Base-by-base conservation (phyloP, 2,329 filamentous ascomycete species). In the Colletotrichum orbiculare region DNA sequence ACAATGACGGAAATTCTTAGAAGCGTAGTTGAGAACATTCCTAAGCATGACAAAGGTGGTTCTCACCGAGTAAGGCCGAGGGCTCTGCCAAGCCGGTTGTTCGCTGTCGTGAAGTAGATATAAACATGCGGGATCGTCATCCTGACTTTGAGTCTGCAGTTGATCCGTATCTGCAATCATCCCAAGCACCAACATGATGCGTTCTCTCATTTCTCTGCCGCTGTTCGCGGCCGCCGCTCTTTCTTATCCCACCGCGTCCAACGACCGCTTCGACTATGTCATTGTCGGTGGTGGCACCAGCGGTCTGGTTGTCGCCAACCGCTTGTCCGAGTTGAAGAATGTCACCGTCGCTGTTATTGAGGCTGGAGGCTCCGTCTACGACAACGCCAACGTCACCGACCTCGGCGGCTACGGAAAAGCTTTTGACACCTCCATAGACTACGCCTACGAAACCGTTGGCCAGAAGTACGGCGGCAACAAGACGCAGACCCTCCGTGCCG, bases 231-330 rank as follows among this genome's bases (percentile, higher is more conserved):
- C 57, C 15, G 49, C 42, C 15, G 41, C 48, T 12, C 39, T 60
- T 10, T 50, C 43, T 38, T 50, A 15, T 17, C 37, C 25, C 41
- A 61, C 48, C 43, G 39, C 12, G 6, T 56, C 59, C 13, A 43
- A 25, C 8, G 15, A 57, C 38, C 39, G 5, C 9, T 76, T 71
- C 45, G 77, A 79, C 71, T 80, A 78, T 60, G 65, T 80, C 43
- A 73, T 80, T 15, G 73, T 75, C n/a, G 77, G 78, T 8, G 78
- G 72, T 8, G 77, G 77, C 0, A 78, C 77, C 1, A 72, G 71
- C 52, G 78, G 78, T 9, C 72, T 79, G 2, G 71, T 78, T 4
- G 61, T 80, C 6, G 78, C 77, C 11, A 78, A 77, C 68, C 72
- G 77, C 6, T 71, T 79, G 4, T 75, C 75, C 2, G 74, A 75